Base-by-base conservation (phyloP, 495 filamentous ascomycete species). In the Penicillium ucsense region DNA sequence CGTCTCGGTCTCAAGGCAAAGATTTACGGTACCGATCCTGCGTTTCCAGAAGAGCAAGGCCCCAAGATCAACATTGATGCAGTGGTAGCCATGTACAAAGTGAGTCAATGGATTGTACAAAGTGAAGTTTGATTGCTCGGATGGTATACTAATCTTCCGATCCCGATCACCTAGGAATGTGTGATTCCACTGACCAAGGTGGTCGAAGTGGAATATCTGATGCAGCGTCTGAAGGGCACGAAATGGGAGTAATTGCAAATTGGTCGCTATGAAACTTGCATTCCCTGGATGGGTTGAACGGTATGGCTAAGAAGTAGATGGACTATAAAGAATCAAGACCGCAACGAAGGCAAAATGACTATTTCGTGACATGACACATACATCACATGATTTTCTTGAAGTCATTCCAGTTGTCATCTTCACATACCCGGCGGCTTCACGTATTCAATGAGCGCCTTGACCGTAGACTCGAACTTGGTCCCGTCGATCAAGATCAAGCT, bases 151-250 rank as follows among this genome's bases (percentile, higher is more conserved):
- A 20, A 20, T 20, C 20, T 20, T 20, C 20, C 20, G 2, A 20
- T 20, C 20, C 20, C 20, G 1, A 20, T 20, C 20, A 20, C 20
- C 20, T 46, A 83, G 79, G 82, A 94, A 61, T 88, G 83, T 64
- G 89, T 99, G 45, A 99, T 99, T 48, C 94, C 94, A 3, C 66
- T 97, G 61, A 99, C 94, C 29, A 99, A 97, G 65, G 83, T 89
- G 50, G 90, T 99, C 31, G 94, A 99, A 72, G 86, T 97, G 12
- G 90, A 97, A 58, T 99, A 99, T 57, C 73, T 99, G 37, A 94
- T 97, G 85, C 88, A 96, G 64, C 79, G 92, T 46, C 73, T 99
- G 32, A 80, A 84, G 56, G 77, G 78, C 10, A 83, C 82, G 6
- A 53, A 79, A 61, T 85, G 81, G 79, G 73, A 78, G 57, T 80